These are phyloP conservation scores for Boletus sp. DNA, from an alignment of 768 basidiomycete genomes.

Conservation along the genomic window DNA sequence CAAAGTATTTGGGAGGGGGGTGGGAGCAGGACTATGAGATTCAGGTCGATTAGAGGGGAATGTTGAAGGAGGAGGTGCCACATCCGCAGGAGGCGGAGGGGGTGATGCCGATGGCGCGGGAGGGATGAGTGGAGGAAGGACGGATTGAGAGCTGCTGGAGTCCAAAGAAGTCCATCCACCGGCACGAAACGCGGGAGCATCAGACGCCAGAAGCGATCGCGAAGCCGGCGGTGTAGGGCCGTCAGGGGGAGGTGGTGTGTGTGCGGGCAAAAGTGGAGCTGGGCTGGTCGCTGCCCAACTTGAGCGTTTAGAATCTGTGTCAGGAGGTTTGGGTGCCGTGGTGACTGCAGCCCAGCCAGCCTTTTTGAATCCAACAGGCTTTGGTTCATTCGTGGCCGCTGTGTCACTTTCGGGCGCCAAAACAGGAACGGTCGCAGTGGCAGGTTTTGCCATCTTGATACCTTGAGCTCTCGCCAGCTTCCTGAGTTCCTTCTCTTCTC, in stretches of 20 bases:
- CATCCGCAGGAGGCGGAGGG: constrained; percentile 17
- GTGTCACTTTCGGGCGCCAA: constrained; percentile 18
- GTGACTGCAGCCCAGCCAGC: constrained; percentile 48
- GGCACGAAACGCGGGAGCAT: constrained; percentile 50
- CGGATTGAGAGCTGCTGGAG: constrained; percentile 36
- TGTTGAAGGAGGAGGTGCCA: background rate
- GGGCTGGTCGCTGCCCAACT: constrained; percentile 16
- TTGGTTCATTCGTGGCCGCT: constrained; percentile 13
- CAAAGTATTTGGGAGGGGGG: constrained; percentile 3
- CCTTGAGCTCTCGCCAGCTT: constrained; percentile 83
- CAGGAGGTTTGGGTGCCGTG: constrained; percentile 5
- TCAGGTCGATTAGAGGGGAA: constrained; percentile 4
- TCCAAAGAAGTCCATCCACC: constrained; percentile 71
- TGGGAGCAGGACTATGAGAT: constrained; percentile 12
- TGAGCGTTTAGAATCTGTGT: constrained; percentile 10
- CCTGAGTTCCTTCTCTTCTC: constrained; percentile 81
- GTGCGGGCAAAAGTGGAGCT: constrained; percentile 22
- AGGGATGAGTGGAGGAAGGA: constrained; percentile 22
- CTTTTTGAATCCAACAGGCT: constrained; percentile 37
- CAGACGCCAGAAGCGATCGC: constrained; percentile 12
- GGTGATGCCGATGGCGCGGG: constrained; percentile 13
- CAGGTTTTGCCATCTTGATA: constrained; percentile 54
- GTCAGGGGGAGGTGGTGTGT: constrained; percentile 9
- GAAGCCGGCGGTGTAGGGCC: constrained; percentile 17
- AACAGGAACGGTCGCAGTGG: constrained; percentile 13